Evolutionary conservation across 2,329 filamentous ascomycete species (phyloP).

Genomic region (Leptographium lundbergii): DNA sequence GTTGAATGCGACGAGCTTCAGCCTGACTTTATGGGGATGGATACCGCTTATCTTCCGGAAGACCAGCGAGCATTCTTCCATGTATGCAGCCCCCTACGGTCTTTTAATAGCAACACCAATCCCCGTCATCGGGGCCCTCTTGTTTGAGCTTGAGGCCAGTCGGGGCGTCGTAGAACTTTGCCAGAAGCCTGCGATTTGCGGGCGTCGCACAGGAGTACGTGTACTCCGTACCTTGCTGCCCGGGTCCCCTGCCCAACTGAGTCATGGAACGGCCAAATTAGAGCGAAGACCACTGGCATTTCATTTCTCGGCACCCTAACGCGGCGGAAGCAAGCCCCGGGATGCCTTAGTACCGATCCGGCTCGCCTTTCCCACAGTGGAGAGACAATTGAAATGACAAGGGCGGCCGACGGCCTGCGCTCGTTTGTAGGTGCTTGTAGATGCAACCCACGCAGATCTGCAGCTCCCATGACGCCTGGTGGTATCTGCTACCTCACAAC

Average conservation of each 20-base stretch:
- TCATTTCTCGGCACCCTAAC: conserved; percentile 10
- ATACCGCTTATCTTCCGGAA: no score
- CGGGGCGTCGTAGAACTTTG: no score
- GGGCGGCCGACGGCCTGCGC: neutral
- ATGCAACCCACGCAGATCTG: neutral
- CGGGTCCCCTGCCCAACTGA: neutral
- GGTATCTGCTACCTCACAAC: neutral
- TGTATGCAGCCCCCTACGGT: no score
- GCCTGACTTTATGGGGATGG: no score
- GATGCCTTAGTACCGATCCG: conserved; percentile 9
- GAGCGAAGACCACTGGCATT: neutral
- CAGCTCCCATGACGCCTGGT: neutral
- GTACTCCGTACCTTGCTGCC: neutral
- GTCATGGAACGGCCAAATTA: neutral
- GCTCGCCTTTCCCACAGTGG: neutral
- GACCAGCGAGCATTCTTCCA: no score
- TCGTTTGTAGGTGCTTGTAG: neutral
- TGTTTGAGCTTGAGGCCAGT: no score
- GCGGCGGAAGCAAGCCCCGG: conserved; percentile 10
- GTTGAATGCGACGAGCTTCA: no score
- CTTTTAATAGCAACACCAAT: no score
- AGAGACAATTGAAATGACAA: neutral
- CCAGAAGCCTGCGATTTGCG: neutral
- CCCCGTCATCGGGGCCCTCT: no score
- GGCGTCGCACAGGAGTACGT: neutral